Percentiles rank a stretch among this genome's conserved stretches.
Evolutionary conservation across 108 stramenopile species (phyloP).

Genomic region (Phaeodactylum tricornutum): DNA sequence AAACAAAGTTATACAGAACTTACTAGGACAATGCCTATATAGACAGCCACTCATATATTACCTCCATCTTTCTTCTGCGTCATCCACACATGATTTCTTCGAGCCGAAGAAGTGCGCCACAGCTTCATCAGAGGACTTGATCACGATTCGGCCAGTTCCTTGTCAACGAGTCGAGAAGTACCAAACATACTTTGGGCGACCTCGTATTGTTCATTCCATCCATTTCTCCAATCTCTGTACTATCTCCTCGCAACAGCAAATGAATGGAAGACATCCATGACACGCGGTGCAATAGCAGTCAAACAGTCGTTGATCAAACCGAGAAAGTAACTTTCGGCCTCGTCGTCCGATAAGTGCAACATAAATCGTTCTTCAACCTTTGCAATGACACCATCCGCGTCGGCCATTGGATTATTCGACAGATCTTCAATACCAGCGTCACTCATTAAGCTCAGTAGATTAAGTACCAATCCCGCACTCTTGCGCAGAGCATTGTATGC

Average conservation of each 20-base stretch:
- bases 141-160: too few relatives aligned
- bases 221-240: conserved; percentile 4
- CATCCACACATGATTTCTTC: too few relatives aligned
- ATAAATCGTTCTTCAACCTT: conserved; percentile 92
- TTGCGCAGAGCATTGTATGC: conserved; percentile 93
- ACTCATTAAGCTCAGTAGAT: conserved; percentile 92
- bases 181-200: too few relatives aligned
- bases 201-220: conserved; percentile 4
- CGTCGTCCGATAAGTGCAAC: conserved; percentile 90
- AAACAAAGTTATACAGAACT: too few relatives aligned
- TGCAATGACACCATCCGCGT: conserved; percentile 81
- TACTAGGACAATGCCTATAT: too few relatives aligned
- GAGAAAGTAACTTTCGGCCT: conserved; percentile 88
- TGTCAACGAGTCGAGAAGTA: too few relatives aligned
- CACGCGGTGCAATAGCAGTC: conserved; percentile 75
- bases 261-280: conserved; percentile 92
- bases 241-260: conserved; percentile 75
- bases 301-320: conserved; percentile 80
- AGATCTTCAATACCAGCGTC: conserved; percentile 97
- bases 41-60: too few relatives aligned
- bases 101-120: too few relatives aligned
- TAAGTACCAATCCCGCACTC: conserved; percentile 91
- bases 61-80: too few relatives aligned
- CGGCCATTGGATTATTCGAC: conserved; percentile 82
- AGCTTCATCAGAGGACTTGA: too few relatives aligned